phyloP scores from a whole-genome alignment of 345 rosid genomes.

The Geranium brycei region DNA sequence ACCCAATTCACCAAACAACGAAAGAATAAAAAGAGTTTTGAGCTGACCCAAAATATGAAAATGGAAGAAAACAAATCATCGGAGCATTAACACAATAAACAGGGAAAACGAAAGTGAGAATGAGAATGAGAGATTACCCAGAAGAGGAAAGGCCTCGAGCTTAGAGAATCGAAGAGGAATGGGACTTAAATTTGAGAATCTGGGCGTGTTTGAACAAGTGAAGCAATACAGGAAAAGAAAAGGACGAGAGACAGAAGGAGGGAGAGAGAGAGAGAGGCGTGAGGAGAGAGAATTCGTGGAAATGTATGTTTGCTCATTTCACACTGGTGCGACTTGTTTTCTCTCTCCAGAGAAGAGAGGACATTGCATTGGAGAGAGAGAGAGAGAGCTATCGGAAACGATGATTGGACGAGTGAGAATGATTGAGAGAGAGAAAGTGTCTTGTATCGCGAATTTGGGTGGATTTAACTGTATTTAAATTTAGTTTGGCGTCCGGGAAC shows the following conservation, averaged over 20 bases:
- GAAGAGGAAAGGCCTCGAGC: neutral
- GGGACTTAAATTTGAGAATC: neutral
- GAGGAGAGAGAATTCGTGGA: neutral
- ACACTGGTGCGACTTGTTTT: neutral
- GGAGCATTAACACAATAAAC: neutral
- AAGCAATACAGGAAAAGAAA: neutral
- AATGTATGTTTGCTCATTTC: neutral
- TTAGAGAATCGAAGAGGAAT: neutral
- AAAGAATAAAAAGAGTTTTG: too few species aligned
- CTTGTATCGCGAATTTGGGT: neutral
- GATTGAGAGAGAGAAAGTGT: too few species aligned
- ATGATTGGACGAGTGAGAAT: constrained; percentile 12
- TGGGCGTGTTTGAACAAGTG: neutral
- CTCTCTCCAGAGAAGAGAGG: neutral
- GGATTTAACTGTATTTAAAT: constrained; percentile 32
- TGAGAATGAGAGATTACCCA: neutral
- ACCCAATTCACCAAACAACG: neutral
- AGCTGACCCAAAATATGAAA: neutral
- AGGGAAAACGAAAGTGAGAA: neutral
- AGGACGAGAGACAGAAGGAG: neutral
- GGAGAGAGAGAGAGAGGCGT: neutral
- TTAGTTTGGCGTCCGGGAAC: constrained; percentile 29
- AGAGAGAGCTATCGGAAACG: constrained; percentile 2
- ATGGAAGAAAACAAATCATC: neutral
- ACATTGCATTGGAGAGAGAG: neutral